Evolutionary conservation across 2,329 filamentous ascomycete species (phyloP).

Genomic region (Penicillium brasilianum): DNA sequence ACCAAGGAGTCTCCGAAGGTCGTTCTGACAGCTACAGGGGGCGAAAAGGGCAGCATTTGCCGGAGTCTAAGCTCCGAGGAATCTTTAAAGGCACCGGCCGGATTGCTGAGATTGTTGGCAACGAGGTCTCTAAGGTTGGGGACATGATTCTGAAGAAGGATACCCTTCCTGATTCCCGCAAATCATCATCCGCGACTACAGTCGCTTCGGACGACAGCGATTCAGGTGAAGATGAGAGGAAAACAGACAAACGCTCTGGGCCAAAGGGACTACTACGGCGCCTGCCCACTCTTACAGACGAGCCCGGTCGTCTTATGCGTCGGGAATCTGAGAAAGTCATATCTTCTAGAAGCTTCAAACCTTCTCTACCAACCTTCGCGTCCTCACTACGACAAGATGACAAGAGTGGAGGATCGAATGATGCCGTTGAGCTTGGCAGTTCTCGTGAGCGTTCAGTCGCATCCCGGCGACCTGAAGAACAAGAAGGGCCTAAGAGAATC

Average conservation of each 20-base stretch:
- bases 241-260: slow-evolving; percentile 37
- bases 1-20: slow-evolving; percentile 25
- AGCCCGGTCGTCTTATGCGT: slow-evolving; percentile 38
- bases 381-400: slow-evolving; percentile 52
- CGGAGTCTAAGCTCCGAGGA: slow-evolving; percentile 67
- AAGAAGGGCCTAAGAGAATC: slow-evolving; percentile 20
- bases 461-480: slow-evolving; percentile 16
- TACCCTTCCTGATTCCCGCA: slow-evolving; percentile 47
- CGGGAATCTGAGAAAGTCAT: slow-evolving; percentile 40
- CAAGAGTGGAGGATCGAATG: slow-evolving; percentile 35
- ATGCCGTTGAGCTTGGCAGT: slow-evolving; percentile 22
- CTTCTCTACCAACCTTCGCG: slow-evolving; percentile 58
- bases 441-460: slow-evolving; percentile 20
- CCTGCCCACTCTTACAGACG: slow-evolving; percentile 44
- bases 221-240: slow-evolving; percentile 49
- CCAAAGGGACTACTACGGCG: slow-evolving; percentile 38
- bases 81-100: slow-evolving; percentile 75
- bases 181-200: slow-evolving; percentile 52
- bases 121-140: slow-evolving; percentile 65
- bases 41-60: slow-evolving; percentile 39
- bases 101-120: slow-evolving; percentile 74
- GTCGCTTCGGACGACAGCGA: slow-evolving; percentile 55
- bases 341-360: slow-evolving; percentile 47
- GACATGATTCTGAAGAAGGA: slow-evolving; percentile 67
- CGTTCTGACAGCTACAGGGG: slow-evolving; percentile 34